phyloP scores from a whole-genome alignment of 257 asterid species.

The Verbena officinalis region DNA sequence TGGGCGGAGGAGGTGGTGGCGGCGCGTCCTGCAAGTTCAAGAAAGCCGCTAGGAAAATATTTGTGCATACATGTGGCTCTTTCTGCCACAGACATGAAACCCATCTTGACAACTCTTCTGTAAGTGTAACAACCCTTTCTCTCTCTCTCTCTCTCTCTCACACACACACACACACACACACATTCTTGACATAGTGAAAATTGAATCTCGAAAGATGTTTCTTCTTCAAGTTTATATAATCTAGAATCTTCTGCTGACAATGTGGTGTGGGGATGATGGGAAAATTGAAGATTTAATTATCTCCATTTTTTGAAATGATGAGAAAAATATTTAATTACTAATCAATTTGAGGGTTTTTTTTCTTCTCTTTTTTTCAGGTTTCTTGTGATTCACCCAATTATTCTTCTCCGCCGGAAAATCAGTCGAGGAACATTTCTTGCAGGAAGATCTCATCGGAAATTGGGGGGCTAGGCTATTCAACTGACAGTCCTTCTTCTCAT shows the following conservation, averaged over 20 bases:
- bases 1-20: slow-evolving; percentile 59
- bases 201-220: too few species aligned
- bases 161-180: neutral
- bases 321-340: neutral
- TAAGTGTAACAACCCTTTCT: slow-evolving; percentile 37
- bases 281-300: slow-evolving; percentile 2
- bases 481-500: slow-evolving; percentile 43
- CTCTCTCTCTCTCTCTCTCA: slow-evolving; percentile 6
- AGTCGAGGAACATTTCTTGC: slow-evolving; percentile 36
- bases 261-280: neutral
- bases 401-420: slow-evolving; percentile 39
- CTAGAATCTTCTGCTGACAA: slow-evolving; percentile 25
- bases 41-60: slow-evolving; percentile 73
- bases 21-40: slow-evolving; percentile 63
- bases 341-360: neutral
- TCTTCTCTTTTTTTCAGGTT: slow-evolving; percentile 33
- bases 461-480: slow-evolving; percentile 37
- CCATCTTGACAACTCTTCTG: slow-evolving; percentile 37
- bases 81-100: slow-evolving; percentile 46
- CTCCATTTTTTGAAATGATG: slow-evolving; percentile 12
- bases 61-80: slow-evolving; percentile 70
- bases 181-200: slow-evolving; percentile 16
- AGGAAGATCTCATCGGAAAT: slow-evolving; percentile 39
- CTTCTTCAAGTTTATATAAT: too few species aligned
- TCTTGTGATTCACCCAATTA: slow-evolving; percentile 44